These are phyloP conservation scores for Paramarasmius palmivorus DNA, from an alignment of 1,284 basidiomycete genomes.

Conservation along the genomic window DNA sequence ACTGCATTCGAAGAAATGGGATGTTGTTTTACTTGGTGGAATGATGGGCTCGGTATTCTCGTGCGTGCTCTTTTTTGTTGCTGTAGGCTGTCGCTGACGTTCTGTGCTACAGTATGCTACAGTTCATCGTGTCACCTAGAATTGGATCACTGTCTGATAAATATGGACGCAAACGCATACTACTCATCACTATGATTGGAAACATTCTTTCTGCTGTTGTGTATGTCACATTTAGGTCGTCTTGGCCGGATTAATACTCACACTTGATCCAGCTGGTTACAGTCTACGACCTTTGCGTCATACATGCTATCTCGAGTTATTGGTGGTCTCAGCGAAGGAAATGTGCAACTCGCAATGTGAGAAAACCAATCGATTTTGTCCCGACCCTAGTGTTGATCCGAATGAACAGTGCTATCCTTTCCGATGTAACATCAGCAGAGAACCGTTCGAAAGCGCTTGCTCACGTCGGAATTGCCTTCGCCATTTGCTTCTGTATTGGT, in stretches of 20 bases:
- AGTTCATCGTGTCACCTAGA: conserved; percentile 83
- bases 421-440: conserved; percentile 79
- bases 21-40: conserved; percentile 83
- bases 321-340: conserved; percentile 88
- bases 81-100: neutral
- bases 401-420: conserved; percentile 74
- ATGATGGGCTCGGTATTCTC: conserved; percentile 90
- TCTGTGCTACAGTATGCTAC: conserved; percentile 61
- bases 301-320: conserved; percentile 89
- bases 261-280: conserved; percentile 67
- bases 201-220: conserved; percentile 84
- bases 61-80: conserved; percentile 43
- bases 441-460: conserved; percentile 85
- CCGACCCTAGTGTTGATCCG: neutral
- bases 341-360: conserved; percentile 80
- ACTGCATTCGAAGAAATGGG: conserved; percentile 72
- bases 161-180: conserved; percentile 80
- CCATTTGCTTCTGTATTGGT: conserved; percentile 87
- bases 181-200: conserved; percentile 87
- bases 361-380: conserved; percentile 23
- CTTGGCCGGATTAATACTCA: neutral
- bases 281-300: conserved; percentile 82
- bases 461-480: conserved; percentile 91
- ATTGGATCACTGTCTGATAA: conserved; percentile 84
- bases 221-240: conserved; percentile 43